A percentile compares a stretch with the other conserved stretches of the same genome.
Conservation (phyloP, 73 alveolate genomes). For the Paraurostyla sp. region DNA sequence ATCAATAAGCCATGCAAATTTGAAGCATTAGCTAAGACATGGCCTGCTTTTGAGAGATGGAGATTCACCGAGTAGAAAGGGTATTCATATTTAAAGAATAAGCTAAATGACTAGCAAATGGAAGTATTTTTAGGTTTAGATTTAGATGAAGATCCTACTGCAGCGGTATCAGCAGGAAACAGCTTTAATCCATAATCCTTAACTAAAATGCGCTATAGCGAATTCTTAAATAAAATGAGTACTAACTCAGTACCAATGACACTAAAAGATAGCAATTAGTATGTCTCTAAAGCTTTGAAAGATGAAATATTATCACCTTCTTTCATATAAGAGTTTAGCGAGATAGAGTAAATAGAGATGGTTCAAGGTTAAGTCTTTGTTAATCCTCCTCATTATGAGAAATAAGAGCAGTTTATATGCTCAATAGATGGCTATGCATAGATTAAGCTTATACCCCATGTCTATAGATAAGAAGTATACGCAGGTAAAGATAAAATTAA, state of each 20-base stretch:
- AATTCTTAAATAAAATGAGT: slow-evolving; percentile 9
- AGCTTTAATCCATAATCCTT: neutral
- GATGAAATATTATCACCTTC: neutral
- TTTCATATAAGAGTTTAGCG: neutral
- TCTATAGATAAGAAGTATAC: slow-evolving; percentile 50
- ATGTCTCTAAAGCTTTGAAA: neutral
- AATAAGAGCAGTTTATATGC: slow-evolving; percentile 45
- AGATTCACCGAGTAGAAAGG: neutral
- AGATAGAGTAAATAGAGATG: neutral
- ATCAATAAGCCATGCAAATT: slow-evolving; percentile 60
- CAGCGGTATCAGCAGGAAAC: neutral
- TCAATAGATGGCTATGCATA: slow-evolving; percentile 18
- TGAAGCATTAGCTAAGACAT: slow-evolving; percentile 52
- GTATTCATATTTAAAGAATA: slow-evolving; percentile 4
- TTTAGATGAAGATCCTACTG: neutral
- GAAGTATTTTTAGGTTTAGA: slow-evolving; percentile 9
- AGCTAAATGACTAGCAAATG: neutral
- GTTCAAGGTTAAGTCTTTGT: slow-evolving; percentile 11
- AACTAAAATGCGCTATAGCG: slow-evolving; percentile 26
- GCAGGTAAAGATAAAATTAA: slow-evolving; percentile 28
- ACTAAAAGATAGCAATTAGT: neutral
- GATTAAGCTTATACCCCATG: slow-evolving; percentile 31
- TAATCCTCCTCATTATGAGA: slow-evolving; percentile 25
- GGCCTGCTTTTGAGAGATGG: slow-evolving; percentile 17
- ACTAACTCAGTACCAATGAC: neutral